Evolutionary conservation across 139 green algal genomes (phyloP).

Genomic region (Edaphochlamys debaryana): DNA sequence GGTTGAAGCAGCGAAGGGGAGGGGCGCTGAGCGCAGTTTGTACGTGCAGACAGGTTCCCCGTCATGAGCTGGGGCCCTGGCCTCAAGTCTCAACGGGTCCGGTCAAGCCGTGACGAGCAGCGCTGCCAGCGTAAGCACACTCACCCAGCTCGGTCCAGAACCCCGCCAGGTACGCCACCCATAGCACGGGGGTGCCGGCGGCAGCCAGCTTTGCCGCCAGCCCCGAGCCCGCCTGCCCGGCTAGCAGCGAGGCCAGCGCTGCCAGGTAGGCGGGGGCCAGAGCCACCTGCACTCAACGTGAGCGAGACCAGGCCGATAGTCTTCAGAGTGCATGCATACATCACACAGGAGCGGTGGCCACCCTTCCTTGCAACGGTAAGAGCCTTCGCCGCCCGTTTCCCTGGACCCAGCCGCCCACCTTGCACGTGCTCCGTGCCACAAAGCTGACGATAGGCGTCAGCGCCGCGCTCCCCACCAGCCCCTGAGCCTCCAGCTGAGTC

Average conservation of each 20-base stretch:
- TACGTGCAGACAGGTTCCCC: too few species aligned
- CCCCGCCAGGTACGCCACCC: constrained; percentile 12
- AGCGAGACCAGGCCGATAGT: too few species aligned
- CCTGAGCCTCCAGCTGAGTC: neutral
- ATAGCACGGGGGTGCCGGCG: neutral
- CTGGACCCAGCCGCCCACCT: neutral
- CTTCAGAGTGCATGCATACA: too few species aligned
- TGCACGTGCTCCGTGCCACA: constrained; percentile 28
- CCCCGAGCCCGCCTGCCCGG: neutral
- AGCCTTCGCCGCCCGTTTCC: too few species aligned
- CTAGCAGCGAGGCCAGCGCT: neutral
- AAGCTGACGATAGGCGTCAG: constrained; percentile 17
- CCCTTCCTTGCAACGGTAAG: too few species aligned
- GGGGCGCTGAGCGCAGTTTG: too few species aligned
- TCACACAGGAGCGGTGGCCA: too few species aligned
- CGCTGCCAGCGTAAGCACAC: too few species aligned
- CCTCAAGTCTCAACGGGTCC: too few species aligned
- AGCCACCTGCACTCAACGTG: constrained; percentile 20
- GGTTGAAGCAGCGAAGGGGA: too few species aligned
- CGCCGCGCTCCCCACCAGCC: neutral
- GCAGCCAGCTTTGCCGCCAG: neutral
- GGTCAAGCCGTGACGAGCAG: too few species aligned
- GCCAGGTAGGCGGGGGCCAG: constrained; percentile 16
- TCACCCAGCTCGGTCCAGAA: constrained; percentile 14
- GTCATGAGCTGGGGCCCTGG: too few species aligned